A percentile compares a stretch with the other conserved stretches of the same genome.
Evolutionary conservation across 2,329 filamentous ascomycete genomes (phyloP).

Genomic region (Coniochaeta hoffmannii): DNA sequence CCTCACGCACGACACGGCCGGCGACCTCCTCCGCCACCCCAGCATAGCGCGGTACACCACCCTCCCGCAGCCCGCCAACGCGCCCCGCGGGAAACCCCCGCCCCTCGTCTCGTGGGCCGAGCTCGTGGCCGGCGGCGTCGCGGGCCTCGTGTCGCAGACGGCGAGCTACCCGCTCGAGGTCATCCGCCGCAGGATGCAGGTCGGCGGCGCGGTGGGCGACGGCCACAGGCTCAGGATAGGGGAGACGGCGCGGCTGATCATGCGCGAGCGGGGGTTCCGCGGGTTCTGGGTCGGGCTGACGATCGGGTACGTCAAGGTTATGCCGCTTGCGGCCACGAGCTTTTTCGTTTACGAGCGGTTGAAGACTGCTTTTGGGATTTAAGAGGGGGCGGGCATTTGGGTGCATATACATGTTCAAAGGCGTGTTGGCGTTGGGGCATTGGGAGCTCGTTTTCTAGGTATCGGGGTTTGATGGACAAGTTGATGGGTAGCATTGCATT

Average conservation of each 20-base stretch:
- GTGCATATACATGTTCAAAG: not conserved
- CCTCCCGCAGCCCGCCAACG: slow-evolving; percentile 51
- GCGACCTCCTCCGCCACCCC: slow-evolving; percentile 71
- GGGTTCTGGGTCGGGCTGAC: slow-evolving; percentile 91
- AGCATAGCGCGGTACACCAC: slow-evolving; percentile 66
- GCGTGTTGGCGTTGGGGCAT: not conserved
- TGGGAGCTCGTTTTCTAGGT: not conserved
- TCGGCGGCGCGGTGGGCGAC: slow-evolving; percentile 88
- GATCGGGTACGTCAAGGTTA: slow-evolving; percentile 91
- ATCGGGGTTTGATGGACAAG: not conserved
- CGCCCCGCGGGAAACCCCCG: slow-evolving; percentile 53
- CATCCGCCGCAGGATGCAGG: slow-evolving; percentile 88
- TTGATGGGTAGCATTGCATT: not conserved
- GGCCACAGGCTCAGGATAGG: slow-evolving; percentile 69
- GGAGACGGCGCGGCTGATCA: slow-evolving; percentile 73
- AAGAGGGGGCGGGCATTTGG: not conserved
- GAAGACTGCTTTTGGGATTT: slow-evolving; percentile 34
- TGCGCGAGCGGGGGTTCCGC: slow-evolving; percentile 63
- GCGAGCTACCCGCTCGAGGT: slow-evolving; percentile 92
- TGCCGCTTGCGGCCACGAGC: slow-evolving; percentile 74
- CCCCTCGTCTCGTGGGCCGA: slow-evolving; percentile 82
- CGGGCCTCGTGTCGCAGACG: slow-evolving; percentile 85
- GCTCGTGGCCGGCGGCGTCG: slow-evolving; percentile 73
- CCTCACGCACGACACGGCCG: slow-evolving; percentile 84
- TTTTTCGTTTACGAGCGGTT: slow-evolving; percentile 61